Conservation (phyloP, 2,329 filamentous ascomycete species). For the Ophiocordyceps camponoti-saundersi region DNA sequence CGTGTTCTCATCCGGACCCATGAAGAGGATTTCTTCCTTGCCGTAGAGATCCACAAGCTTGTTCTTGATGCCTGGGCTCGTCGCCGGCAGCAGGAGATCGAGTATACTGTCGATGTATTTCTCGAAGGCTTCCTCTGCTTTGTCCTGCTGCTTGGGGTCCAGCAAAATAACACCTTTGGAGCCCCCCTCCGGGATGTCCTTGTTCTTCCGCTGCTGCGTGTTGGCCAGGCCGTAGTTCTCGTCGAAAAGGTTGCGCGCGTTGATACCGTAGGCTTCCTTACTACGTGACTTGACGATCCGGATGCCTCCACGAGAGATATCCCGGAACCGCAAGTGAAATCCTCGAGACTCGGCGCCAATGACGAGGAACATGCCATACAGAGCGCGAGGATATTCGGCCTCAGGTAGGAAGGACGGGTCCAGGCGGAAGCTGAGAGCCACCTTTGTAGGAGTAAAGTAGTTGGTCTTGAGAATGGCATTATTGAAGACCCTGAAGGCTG, state of each 20-base stretch:
- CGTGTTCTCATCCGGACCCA: constrained; percentile 98
- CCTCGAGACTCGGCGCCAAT: constrained; percentile 94
- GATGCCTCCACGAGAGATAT: constrained; percentile 92
- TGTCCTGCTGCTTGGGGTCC: constrained; percentile 87
- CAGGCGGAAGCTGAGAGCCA: constrained; percentile 89
- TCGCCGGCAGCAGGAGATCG: constrained; percentile 77
- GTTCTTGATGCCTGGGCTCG: constrained; percentile 95
- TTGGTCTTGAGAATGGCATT: constrained; percentile 89
- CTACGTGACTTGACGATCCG: constrained; percentile 97
- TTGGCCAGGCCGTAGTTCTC: constrained; percentile 98
- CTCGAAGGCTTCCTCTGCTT: constrained; percentile 82
- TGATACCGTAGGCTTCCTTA: constrained; percentile 90
- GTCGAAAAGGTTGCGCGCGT: constrained; percentile 89
- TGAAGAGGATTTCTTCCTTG: constrained; percentile 92
- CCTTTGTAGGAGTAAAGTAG: constrained; percentile 93
- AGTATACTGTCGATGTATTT: constrained; percentile 99
- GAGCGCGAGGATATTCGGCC: constrained; percentile 79
- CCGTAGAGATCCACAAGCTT: constrained; percentile 91
- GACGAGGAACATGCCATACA: constrained; percentile 98
- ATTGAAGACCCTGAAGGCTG: constrained; percentile 92
- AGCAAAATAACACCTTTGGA: constrained; percentile 96
- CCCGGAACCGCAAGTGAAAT: constrained; percentile 93
- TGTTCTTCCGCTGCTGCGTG: constrained; percentile 99
- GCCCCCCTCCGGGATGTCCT: constrained; percentile 95
- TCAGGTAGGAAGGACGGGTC: constrained; percentile 78